Conservation (phyloP, 805 yeast genomes). For the Millerozyma miso region DNA sequence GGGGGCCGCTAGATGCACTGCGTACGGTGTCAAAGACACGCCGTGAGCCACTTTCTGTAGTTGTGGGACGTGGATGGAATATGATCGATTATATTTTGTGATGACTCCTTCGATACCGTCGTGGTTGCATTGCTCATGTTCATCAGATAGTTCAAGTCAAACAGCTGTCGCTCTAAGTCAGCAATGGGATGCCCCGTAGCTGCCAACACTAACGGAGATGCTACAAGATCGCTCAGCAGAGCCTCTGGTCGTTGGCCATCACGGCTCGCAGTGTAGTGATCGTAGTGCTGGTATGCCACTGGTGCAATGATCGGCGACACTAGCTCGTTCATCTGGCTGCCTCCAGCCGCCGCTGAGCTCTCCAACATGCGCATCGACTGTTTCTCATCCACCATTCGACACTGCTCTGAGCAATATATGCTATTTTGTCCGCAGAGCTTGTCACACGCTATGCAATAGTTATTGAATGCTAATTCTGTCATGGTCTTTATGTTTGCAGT, state of each 20-base stretch:
- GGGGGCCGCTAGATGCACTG: too few species aligned
- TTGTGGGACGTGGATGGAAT: constrained; percentile 32
- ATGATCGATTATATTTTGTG: constrained; percentile 5
- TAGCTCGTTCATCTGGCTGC: constrained; percentile 14
- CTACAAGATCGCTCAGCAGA: constrained; percentile 1
- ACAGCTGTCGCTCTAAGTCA: constrained; percentile 20
- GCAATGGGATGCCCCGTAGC: constrained; percentile 3
- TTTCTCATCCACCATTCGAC: constrained; percentile 30
- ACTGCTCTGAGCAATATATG: constrained; percentile 27
- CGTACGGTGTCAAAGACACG: constrained; percentile 16
- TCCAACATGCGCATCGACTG: constrained; percentile 15
- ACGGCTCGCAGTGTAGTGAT: constrained; percentile 4
- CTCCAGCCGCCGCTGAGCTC: constrained; percentile 1
- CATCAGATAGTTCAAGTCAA: constrained; percentile 33
- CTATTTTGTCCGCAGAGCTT: constrained; percentile 21
- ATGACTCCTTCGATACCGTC: constrained; percentile 3
- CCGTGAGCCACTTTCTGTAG: constrained; percentile 38
- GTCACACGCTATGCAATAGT: constrained; percentile 36
- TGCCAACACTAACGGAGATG: constrained; percentile 1
- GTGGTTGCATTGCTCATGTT: constrained; percentile 13
- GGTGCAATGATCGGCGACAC: constrained; percentile 39
- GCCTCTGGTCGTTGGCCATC: background rate
- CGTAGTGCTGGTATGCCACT: constrained; percentile 23
- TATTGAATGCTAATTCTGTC: constrained; percentile 37
- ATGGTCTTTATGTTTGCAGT: constrained; percentile 13